Evolutionary conservation across 2,329 filamentous ascomycete genomes (phyloP), one percentile per base, ranked within the genome.

Genomic region (Neonectria neomacrospora): DNA sequence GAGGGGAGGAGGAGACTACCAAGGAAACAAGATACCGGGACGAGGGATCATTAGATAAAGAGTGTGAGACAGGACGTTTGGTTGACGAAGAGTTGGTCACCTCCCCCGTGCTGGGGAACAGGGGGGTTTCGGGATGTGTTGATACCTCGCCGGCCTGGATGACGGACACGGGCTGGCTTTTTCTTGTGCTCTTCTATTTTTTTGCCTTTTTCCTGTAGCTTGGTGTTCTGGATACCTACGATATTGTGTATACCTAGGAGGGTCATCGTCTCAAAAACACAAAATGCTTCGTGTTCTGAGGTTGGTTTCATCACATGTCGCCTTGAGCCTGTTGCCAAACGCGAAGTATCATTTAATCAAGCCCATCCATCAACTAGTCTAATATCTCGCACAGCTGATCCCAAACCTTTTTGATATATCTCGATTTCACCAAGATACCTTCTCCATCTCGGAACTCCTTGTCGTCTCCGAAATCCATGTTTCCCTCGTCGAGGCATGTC

Each of bases 161-260:
- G 51, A 56, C 57, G 53, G 34, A 41, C 52, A 61, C 54, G 53
- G 56, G 50, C 45, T 34, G 59, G 58, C 55, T 30, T 54, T 50
- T 61, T 65, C 57, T 60, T 62, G 30, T 59, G 47, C 48, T 28
- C 47, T 55, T 26, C 62, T 34, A 53, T 61, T 47, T 61, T 42
- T 47, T 51, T 64, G 61, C 63, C 61, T 69, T 59, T 56, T 61
- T 57, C 63, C 65, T 72, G 67, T 65, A 71, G 74, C 73, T 74
- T 67, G 74, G 75, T 78, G 76, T 78, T 77, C 74, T 77, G 76
- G 76, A 77, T 77, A 77, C 58, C 68, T 71, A 64, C 58, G 67
- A 70, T 69, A 66, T 65, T 66, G 47, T 69, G 63, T 65, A 63
- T 69, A 65, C 54, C 52, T 63, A 63, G 58, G 58, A 50, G 56